Base-by-base conservation (phyloP, 257 asterid species). In the Forsythia suspensa region DNA sequence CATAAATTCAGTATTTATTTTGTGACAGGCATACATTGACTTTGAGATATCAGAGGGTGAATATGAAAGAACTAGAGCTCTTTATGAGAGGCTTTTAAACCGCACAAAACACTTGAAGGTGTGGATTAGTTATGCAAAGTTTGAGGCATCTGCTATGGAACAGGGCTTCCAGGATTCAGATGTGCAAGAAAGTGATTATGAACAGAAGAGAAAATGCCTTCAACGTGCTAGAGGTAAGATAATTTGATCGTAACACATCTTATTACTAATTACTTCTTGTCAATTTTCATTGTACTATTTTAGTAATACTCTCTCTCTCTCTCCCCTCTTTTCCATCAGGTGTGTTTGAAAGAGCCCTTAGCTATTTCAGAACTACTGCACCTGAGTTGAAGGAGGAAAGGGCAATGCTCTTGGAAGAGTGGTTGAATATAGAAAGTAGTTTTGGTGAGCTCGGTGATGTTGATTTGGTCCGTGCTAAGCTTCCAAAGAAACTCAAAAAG, bases 101-200 rank as follows among this genome's bases (percentile, higher is more conserved):
- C 94, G 99, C 73, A 96, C 99, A 0, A 94, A 96, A 44, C 99
- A 96, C 83, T 85, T 94, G 88, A 96, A 96, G 82, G 99, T 96
- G 84, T 96, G 99, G 99, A 88, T 93, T 24, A 96, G 99, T 80
- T 96, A 85, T 88, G 98, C 98, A 51, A 94, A 96, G 86, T 96
- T 96, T 72, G 98, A 93, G 87, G 97, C 93, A 52, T 86, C 97
- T 52, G 91, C 91, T 52, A 43, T 85, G 85, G 90, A 90, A 80
- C 93, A 84, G 74, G 61, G 79, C 42, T 21, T 76, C 44, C 82
- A 76, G 76, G 88, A 82, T 39, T 72, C 92, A 34, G 91, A 89
- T 15, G 13, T 68, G 72, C 82, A 81, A 59, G 95, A 90, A 79
- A 89, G 82, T 76, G 92, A 88, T 38, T 18, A 61, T 73, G 90